Evolutionary conservation across 1,284 basidiomycete genomes (phyloP), one percentile per base, ranked within the genome.

Genomic region (Coniophora puteana): DNA sequence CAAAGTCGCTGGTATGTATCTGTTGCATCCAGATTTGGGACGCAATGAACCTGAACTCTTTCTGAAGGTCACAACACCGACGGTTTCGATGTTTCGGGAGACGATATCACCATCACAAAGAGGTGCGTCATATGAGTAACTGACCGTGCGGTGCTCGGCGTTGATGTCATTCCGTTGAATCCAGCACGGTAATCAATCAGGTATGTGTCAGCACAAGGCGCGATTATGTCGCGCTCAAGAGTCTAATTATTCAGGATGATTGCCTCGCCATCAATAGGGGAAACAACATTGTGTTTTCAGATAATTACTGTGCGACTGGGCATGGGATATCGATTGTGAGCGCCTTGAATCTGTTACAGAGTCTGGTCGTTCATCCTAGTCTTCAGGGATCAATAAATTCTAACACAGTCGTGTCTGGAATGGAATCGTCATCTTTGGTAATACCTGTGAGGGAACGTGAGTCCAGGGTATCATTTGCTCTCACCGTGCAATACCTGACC

Each of bases 221-320:
- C 44, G 48, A 24, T 40, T 33, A 8, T 49, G 12, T 49, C 56
- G 48, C 40, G 12, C 14, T 24, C 5, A 10, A 40, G 11, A 13
- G 41, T 25, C 35, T 14, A 3, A 27, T 17, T 40, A 26, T 45
- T 5, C 58, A 81, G 65, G 80, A 83, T 44, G 79, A 83, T 51
- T 83, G 80, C 47, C 55, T 83, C 24, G 76, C 80, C 8, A 76
- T 83, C 53, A 80, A 78, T 55, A 58, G 57, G 31, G 80, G 79
- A 8, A 60, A 62, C 25, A 76, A 75, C 54, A 76, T 83, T 45
- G 51, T 69, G 34, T 76, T 82, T 55, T 61, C 67, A 39, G 55
- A 71, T 20, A 79, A 77, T 52, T 68, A 64, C 16, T 83, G 81
- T 55, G 60, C 62, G 2, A 65, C 67, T 11, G 78, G 80, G 4